Percentiles rank a stretch among this genome's conserved stretches.
These are phyloP conservation scores for Saccharomyces hybrid DNA, from an alignment of 1,139 yeast species.

Conservation along the genomic window DNA sequence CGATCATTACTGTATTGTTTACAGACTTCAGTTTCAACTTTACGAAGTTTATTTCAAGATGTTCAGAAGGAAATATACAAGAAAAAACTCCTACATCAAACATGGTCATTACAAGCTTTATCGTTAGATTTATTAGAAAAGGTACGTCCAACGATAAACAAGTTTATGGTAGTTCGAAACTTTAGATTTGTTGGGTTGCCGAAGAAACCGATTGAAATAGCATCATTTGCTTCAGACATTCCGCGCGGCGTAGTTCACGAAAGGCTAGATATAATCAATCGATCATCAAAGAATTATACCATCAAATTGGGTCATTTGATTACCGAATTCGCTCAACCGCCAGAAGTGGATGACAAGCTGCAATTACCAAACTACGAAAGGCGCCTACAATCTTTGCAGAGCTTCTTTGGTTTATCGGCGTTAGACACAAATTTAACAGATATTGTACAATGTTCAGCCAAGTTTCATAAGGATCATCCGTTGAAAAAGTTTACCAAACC, in stretches of 20 bases:
- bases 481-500: conserved; percentile 37
- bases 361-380: neutral
- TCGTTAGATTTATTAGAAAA: conserved; percentile 6
- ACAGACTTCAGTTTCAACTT: conserved; percentile 32
- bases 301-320: conserved; percentile 16
- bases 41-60: conserved; percentile 8
- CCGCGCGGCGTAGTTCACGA: conserved; percentile 6
- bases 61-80: conserved; percentile 18
- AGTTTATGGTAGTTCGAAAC: conserved; percentile 14
- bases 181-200: conserved; percentile 16
- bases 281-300: conserved; percentile 9
- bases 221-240: conserved; percentile 11
- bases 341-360: neutral
- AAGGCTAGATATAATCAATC: conserved; percentile 8
- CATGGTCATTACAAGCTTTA: neutral
- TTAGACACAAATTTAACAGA: neutral
- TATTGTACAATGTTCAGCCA: conserved; percentile 3
- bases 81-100: neutral
- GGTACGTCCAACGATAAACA: conserved; percentile 10
- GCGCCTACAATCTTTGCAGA: neutral
- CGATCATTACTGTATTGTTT: conserved; percentile 29
- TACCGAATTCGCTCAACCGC: conserved; percentile 9
- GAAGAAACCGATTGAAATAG: conserved; percentile 8
- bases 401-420: neutral
- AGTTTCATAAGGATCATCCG: neutral